Conservation (phyloP, 208 protist genomes). For the Sergeia podlipaevii region DNA sequence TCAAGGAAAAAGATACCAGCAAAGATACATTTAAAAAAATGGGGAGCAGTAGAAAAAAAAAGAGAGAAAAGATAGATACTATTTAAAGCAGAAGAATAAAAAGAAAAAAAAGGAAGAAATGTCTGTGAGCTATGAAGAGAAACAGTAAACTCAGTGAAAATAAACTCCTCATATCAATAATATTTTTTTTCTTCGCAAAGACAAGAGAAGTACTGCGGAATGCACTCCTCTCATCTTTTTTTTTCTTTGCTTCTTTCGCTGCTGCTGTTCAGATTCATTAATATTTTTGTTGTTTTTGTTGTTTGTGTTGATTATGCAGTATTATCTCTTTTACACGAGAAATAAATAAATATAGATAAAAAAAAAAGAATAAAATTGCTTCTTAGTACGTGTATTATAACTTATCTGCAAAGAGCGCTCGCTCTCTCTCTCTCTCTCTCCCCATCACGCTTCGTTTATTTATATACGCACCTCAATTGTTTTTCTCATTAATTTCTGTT, state of each 20-base stretch:
- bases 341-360: too few species aligned
- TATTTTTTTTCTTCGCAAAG: too few species aligned
- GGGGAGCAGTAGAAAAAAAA: not conserved
- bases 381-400: too few species aligned
- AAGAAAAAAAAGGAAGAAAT: conserved; percentile 3
- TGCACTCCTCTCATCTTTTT: too few species aligned
- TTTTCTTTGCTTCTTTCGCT: conserved; percentile 11
- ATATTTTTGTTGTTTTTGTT: conserved; percentile 8
- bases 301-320: not conserved
- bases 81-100: not conserved
- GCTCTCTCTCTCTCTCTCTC: not conserved
- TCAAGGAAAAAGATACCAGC: not conserved
- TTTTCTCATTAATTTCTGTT: conserved; percentile 9
- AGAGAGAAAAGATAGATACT: not conserved
- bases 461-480: not conserved
- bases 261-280: conserved; percentile 5
- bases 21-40: not conserved
- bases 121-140: too few species aligned
- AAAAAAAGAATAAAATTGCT: too few species aligned
- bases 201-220: too few species aligned
- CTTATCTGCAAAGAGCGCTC: not conserved
- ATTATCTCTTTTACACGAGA: not conserved
- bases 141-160: too few species aligned
- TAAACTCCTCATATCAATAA: too few species aligned
- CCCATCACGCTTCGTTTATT: not conserved